phyloP scores from a whole-genome alignment of 164 flowering plant species.

The Brasenia schreberi region DNA sequence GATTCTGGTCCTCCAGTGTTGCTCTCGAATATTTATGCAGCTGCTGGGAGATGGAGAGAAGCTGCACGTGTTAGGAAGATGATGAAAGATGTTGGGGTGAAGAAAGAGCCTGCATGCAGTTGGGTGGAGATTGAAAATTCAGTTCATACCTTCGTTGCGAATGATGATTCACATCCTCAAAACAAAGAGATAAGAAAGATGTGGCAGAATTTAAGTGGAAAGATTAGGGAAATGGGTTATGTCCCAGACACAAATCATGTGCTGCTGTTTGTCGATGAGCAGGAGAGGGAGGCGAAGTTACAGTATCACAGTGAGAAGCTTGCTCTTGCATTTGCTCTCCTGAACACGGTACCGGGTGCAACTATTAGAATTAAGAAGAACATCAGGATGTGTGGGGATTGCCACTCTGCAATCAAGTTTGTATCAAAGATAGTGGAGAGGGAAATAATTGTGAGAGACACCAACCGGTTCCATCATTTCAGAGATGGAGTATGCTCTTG shows the following conservation, averaged over 20 bases:
- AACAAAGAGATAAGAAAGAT: constrained; percentile 23
- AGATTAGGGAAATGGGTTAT: constrained; percentile 44
- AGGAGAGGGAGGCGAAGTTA: constrained; percentile 43
- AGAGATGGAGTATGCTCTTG: constrained; percentile 47
- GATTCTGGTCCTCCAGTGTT: constrained; percentile 52
- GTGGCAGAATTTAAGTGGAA: constrained; percentile 32
- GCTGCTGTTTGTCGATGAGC: constrained; percentile 32
- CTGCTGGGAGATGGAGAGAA: constrained; percentile 43
- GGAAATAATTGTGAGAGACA: constrained; percentile 55
- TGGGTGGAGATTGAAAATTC: constrained; percentile 61
- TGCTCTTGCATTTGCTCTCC: constrained; percentile 55
- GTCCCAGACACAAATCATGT: constrained; percentile 51
- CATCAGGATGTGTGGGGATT: constrained; percentile 56
- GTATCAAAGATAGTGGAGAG: constrained; percentile 36
- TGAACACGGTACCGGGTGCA: constrained; percentile 34
- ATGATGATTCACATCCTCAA: constrained; percentile 45
- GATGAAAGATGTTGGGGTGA: constrained; percentile 46
- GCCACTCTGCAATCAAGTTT: constrained; percentile 54
- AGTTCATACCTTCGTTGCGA: constrained; percentile 45
- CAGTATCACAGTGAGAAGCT: constrained; percentile 61
- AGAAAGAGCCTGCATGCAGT: constrained; percentile 64
- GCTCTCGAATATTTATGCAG: constrained; percentile 52
- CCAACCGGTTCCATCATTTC: constrained; percentile 53
- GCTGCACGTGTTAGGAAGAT: constrained; percentile 42
- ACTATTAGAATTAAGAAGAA: constrained; percentile 45